These are phyloP conservation scores for Ceratobasidium sp. DNA, from an alignment of 1,284 basidiomycete species.

Conservation along the genomic window DNA sequence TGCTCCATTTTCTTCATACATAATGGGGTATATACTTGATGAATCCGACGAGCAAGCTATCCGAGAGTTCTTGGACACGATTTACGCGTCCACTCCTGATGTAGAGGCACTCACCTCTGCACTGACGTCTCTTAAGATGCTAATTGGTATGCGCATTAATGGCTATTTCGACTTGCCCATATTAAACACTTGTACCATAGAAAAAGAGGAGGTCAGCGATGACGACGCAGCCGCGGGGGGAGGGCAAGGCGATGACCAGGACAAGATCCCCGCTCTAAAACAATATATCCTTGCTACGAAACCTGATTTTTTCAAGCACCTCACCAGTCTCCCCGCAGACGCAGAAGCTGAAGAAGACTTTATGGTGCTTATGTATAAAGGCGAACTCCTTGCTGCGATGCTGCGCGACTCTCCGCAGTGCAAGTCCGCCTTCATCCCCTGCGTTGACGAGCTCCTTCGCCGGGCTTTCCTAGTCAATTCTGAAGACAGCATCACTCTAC, in stretches of 20 bases:
- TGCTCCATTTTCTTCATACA: not conserved
- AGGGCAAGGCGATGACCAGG: not conserved
- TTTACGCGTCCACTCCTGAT: conserved; percentile 1
- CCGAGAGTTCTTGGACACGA: conserved; percentile 12
- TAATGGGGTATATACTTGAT: conserved; percentile 6
- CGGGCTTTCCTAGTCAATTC: conserved; percentile 10
- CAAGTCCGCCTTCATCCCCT: conserved; percentile 20
- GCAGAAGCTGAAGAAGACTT: not conserved
- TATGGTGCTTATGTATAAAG: not conserved
- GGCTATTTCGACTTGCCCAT: not conserved
- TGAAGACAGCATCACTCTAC: not conserved
- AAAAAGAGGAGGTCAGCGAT: not conserved
- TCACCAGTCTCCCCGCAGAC: conserved; percentile 4
- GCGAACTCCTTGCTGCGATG: conserved; percentile 16
- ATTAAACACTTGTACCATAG: not conserved
- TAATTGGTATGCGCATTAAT: conserved; percentile 24
- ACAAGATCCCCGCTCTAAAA: conserved; percentile 8
- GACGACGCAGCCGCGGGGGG: not conserved
- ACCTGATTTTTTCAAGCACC: conserved; percentile 29
- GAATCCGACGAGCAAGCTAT: conserved; percentile 22
- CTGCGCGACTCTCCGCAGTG: conserved; percentile 11
- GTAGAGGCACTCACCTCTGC: conserved; percentile 4
- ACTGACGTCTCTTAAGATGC: conserved; percentile 3
- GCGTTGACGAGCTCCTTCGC: conserved; percentile 11
- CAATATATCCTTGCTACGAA: conserved; percentile 22